Conservation (phyloP, 768 basidiomycete species). For the Tylopilus vinaceipallidus region DNA sequence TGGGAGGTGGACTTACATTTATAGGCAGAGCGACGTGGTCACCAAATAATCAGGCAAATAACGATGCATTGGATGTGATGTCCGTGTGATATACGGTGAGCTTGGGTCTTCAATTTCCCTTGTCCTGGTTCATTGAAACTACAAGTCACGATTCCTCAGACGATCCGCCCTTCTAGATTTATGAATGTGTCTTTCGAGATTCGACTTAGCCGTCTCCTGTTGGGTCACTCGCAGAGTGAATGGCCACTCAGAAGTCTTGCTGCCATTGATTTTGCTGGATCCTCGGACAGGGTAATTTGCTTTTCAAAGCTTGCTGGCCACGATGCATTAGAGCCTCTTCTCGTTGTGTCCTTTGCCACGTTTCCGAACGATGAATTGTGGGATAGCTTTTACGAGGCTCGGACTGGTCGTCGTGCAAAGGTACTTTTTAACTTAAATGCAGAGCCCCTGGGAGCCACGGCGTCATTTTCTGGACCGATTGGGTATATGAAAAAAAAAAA, state of each 20-base stretch:
- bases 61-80: conserved; percentile 24
- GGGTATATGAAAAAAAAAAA: too few relatives aligned
- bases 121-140: conserved; percentile 2
- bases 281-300: background rate
- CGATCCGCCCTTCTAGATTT: conserved; percentile 14
- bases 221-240: background rate
- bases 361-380: background rate
- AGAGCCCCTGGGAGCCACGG: too few relatives aligned
- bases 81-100: conserved; percentile 22
- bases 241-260: background rate
- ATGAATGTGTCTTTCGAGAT: conserved; percentile 6
- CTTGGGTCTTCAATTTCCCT: conserved; percentile 2
- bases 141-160: background rate
- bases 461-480: too few relatives aligned
- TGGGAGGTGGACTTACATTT: conserved; percentile 18
- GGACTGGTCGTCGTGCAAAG: background rate
- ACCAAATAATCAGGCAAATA: background rate
- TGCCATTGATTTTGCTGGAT: background rate
- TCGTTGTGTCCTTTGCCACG: background rate
- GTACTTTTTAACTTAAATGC: background rate
- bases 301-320: background rate
- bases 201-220: background rate
- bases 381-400: background rate
- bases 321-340: background rate
- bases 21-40: conserved; percentile 12